phyloP scores from a whole-genome alignment of 2,329 filamentous ascomycete species.

The Aspergillus novoparasiticus region DNA sequence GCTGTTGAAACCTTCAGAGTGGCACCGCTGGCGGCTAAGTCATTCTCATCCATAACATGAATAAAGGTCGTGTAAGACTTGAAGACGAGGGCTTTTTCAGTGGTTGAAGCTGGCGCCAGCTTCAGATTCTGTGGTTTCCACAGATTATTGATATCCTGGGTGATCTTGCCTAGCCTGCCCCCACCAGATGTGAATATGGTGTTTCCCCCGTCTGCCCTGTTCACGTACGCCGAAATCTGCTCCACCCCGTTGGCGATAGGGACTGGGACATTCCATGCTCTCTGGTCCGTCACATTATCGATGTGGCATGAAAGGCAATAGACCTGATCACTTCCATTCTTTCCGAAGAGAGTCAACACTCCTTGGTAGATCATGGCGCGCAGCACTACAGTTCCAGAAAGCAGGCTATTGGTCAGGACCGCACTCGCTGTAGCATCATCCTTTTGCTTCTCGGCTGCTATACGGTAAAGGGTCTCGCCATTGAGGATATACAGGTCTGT shows the following conservation, averaged over 20 bases:
- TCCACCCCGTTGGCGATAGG: constrained; percentile 7
- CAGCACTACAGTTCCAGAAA: constrained; percentile 6
- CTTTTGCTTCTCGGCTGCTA: background rate
- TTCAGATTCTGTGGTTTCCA: constrained; percentile 6
- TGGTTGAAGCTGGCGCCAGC: background rate
- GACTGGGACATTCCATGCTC: constrained; percentile 9
- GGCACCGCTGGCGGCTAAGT: background rate
- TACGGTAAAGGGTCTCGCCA: constrained; percentile 1
- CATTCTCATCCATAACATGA: constrained; percentile 4
- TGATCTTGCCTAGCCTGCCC: background rate
- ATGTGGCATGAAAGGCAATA: constrained; percentile 7
- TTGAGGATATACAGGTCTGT: constrained; percentile 10
- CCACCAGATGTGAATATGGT: constrained; percentile 12
- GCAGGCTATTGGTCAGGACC: background rate
- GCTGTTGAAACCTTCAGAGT: background rate
- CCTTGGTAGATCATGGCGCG: constrained; percentile 2
- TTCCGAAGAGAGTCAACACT: constrained; percentile 4
- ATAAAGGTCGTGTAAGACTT: constrained; percentile 9
- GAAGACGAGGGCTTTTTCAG: background rate
- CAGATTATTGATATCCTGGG: background rate
- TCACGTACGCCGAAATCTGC: constrained; percentile 10
- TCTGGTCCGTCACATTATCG: background rate
- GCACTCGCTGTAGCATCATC: background rate
- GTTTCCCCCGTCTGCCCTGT: constrained; percentile 11
- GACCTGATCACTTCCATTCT: constrained; percentile 3